Evolutionary conservation across 176 grass and related monocot genomes (phyloP).

Genomic region (Secale cereale): DNA sequence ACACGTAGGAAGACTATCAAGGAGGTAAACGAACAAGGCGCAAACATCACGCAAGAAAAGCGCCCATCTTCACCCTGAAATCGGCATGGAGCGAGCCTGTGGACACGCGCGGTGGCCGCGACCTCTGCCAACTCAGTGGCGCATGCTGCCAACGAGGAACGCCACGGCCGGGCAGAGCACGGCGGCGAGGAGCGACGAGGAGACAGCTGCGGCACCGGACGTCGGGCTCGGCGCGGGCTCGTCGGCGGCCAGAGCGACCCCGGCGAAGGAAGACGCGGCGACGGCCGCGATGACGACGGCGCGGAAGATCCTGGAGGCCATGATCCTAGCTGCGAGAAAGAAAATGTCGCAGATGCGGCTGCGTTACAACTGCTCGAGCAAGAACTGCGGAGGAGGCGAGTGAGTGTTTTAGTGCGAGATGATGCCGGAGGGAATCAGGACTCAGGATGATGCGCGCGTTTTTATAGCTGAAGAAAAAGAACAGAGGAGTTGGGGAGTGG

Average conservation of each 20-base stretch:
- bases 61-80: background rate
- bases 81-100: background rate
- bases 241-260: conserved; percentile 48
- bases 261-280: conserved; percentile 33
- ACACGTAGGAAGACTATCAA: background rate
- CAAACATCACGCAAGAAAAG: background rate
- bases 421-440: background rate
- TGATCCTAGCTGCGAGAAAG: background rate
- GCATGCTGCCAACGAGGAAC: conserved; percentile 49
- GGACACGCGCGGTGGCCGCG: background rate
- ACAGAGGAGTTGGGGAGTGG: background rate
- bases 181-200: conserved; percentile 36
- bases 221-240: conserved; percentile 72
- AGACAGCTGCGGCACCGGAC: conserved; percentile 32
- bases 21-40: background rate
- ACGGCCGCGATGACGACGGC: conserved; percentile 25
- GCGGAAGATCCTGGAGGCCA: conserved; percentile 34
- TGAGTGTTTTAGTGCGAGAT: background rate
- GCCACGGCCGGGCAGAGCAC: conserved; percentile 61
- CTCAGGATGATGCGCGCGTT: background rate
- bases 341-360: background rate
- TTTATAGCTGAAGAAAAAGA: conserved; percentile 33
- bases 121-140: conserved; percentile 29
- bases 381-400: background rate
- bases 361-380: background rate